Percentiles rank a stretch among this genome's conserved stretches.
Conservation (phyloP, 768 basidiomycete genomes). For the Tephrocybe sp. region DNA sequence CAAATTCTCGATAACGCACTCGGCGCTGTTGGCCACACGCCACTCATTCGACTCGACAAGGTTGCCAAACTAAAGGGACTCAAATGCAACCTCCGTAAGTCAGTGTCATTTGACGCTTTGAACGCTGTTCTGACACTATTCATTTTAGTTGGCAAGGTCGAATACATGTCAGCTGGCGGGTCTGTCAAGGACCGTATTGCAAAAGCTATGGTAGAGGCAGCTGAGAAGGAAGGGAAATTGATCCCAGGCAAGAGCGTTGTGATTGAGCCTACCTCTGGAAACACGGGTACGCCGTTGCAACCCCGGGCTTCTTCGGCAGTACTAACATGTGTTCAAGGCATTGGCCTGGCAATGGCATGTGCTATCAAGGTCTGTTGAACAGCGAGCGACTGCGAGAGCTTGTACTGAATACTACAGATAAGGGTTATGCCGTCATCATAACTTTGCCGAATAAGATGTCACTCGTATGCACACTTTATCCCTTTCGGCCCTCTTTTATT, state of each 20-base stretch:
- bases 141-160: conserved; percentile 79
- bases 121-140: not conserved
- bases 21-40: conserved; percentile 87
- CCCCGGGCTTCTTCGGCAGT: not conserved
- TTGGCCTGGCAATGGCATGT: conserved; percentile 90
- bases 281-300: conserved; percentile 63
- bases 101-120: not conserved
- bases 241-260: conserved; percentile 86
- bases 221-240: conserved; percentile 83
- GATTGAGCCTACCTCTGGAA: conserved; percentile 94
- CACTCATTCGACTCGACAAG: conserved; percentile 82
- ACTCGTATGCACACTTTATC: conserved; percentile 34
- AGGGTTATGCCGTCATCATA: conserved; percentile 91
- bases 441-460: conserved; percentile 97
- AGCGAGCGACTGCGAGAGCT: conserved; percentile 17
- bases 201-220: conserved; percentile 94
- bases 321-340: conserved; percentile 48
- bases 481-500: too few relatives aligned
- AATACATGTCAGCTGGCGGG: conserved; percentile 88
- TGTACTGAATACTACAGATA: conserved; percentile 76
- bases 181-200: conserved; percentile 97
- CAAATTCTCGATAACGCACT: conserved; percentile 75
- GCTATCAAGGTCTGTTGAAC: conserved; percentile 77
- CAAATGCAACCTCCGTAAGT: conserved; percentile 87
- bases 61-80: conserved; percentile 72